A percentile compares a stretch with the other conserved stretches of the same genome.
Evolutionary conservation across 2,329 filamentous ascomycete species (phyloP).

Genomic region (Aschersonia sp.): DNA sequence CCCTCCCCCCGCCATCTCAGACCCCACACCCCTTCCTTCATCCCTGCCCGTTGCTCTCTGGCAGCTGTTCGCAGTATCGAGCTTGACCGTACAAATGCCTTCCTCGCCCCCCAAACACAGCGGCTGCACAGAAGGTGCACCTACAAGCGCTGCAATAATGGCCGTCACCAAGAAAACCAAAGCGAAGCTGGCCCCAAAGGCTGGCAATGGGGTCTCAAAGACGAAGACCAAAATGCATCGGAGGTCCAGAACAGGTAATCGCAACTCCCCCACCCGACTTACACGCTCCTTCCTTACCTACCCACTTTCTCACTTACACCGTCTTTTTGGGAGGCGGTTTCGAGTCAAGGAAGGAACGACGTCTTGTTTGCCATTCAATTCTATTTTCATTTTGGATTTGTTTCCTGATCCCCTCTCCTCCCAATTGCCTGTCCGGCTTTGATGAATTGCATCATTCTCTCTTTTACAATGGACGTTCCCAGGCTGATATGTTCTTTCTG

Average conservation of each 20-base stretch:
- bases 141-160: constrained; percentile 39
- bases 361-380: neutral
- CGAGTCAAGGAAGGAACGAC: neutral
- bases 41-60: neutral
- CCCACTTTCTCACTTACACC: constrained; percentile 13
- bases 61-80: neutral
- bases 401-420: neutral
- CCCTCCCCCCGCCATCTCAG: neutral
- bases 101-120: constrained; percentile 47
- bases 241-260: constrained; percentile 75
- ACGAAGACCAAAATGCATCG: constrained; percentile 79
- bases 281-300: neutral
- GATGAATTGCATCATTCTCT: neutral
- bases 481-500: constrained; percentile 1
- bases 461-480: neutral
- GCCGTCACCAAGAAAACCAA: constrained; percentile 44
- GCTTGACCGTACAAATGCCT: constrained; percentile 39
- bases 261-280: constrained; percentile 2
- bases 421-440: neutral
- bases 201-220: constrained; percentile 42
- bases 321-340: neutral
- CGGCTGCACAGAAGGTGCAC: constrained; percentile 33
- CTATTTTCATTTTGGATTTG: neutral
- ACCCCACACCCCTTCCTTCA: constrained; percentile 9
- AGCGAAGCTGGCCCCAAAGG: constrained; percentile 42